These are phyloP conservation scores for Entomortierella chlamydospora DNA, from an alignment of 192 early-diverging fungal species.

Conservation along the genomic window DNA sequence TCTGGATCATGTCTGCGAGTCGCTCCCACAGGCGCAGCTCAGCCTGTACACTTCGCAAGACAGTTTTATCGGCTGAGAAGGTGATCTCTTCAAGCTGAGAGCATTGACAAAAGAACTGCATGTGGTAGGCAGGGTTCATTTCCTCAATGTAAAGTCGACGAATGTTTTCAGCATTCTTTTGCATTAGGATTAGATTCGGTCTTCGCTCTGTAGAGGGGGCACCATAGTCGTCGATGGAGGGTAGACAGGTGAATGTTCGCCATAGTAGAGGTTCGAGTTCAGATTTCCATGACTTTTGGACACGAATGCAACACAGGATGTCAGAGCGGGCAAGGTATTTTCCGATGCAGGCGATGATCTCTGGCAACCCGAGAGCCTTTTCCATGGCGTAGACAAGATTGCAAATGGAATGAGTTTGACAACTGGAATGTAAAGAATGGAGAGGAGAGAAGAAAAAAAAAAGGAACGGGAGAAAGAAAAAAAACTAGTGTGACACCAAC, in stretches of 20 bases:
- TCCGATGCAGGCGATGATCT: slow-evolving; percentile 29
- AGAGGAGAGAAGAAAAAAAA: not conserved
- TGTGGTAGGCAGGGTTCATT: slow-evolving; percentile 6
- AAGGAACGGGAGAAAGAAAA: too few relatives aligned
- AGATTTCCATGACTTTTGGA: slow-evolving; percentile 28
- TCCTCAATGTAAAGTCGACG: slow-evolving; percentile 18
- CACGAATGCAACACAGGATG: slow-evolving; percentile 15
- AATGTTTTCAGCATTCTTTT: slow-evolving; percentile 23
- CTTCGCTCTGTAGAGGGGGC: not conserved
- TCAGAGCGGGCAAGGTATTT: not conserved
- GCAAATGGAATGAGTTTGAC: not conserved
- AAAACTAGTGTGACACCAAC: not conserved
- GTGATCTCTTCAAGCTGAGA: slow-evolving; percentile 10
- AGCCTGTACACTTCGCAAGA: not conserved
- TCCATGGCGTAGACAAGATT: not conserved
- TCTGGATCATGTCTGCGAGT: slow-evolving; percentile 19
- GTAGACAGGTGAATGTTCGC: slow-evolving; percentile 15
- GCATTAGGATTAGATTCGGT: slow-evolving; percentile 10
- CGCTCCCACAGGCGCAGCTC: slow-evolving; percentile 8
- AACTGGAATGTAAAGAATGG: not conserved
- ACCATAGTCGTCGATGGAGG: not conserved
- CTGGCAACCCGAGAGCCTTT: slow-evolving; percentile 24
- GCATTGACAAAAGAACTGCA: slow-evolving; percentile 12
- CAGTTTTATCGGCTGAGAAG: too few relatives aligned
- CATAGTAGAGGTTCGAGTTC: slow-evolving; percentile 28